phyloP scores from a whole-genome alignment of 139 green algal genomes.

The Yamagishiella unicocca region DNA sequence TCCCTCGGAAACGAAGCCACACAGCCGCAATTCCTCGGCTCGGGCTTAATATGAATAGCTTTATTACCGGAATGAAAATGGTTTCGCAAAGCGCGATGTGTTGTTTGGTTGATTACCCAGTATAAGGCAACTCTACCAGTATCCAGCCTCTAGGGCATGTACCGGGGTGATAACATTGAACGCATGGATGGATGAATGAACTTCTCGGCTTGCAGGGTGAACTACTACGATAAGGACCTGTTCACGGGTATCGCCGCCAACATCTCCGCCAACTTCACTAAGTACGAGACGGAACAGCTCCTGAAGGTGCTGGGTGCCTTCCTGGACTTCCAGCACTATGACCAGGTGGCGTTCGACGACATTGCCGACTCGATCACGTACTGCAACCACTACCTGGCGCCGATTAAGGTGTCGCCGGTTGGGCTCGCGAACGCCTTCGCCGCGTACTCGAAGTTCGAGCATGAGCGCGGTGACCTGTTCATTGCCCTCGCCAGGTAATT shows the following conservation, averaged over 20 bases:
- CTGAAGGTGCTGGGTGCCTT: constrained; percentile 58
- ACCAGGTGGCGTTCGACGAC: constrained; percentile 52
- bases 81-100: no score
- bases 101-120: no score
- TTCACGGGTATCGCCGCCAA: constrained; percentile 50
- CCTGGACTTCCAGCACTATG: constrained; percentile 48
- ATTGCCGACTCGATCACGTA: constrained; percentile 66
- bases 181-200: no score
- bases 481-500: constrained; percentile 51
- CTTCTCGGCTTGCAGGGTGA: constrained; percentile 45
- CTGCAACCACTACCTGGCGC: constrained; percentile 68
- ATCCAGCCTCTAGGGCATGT: background rate
- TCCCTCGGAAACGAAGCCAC: no score
- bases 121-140: no score
- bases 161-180: background rate
- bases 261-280: constrained; percentile 62
- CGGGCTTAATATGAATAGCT: no score
- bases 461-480: constrained; percentile 62
- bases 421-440: constrained; percentile 49
- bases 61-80: no score
- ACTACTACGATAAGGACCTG: constrained; percentile 64
- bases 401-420: constrained; percentile 39
- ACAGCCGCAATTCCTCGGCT: no score
- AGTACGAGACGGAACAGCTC: constrained; percentile 66
- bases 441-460: constrained; percentile 55